A percentile compares a stretch with the other conserved stretches of the same genome.
These are phyloP conservation scores for Xylariaceae sp. DNA, from an alignment of 2,329 filamentous ascomycete genomes.

Conservation along the genomic window DNA sequence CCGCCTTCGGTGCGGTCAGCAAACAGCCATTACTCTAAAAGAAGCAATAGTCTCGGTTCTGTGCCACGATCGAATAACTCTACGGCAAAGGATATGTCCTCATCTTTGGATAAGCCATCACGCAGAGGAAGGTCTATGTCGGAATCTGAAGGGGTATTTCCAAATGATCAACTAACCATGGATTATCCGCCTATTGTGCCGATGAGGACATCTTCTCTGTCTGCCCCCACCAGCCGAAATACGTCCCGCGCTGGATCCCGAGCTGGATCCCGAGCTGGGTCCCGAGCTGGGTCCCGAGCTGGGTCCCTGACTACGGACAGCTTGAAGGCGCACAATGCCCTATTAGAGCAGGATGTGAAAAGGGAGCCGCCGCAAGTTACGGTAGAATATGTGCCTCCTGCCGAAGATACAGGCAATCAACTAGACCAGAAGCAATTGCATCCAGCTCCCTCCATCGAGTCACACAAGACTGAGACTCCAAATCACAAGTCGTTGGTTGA, in stretches of 20 bases:
- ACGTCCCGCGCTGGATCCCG: constrained; percentile 40
- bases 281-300: constrained; percentile 39
- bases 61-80: constrained; percentile 50
- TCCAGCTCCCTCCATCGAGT: constrained; percentile 44
- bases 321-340: constrained; percentile 59
- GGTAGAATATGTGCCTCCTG: constrained; percentile 37
- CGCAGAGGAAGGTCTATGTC: constrained; percentile 52
- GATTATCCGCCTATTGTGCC: constrained; percentile 66
- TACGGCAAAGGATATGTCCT: constrained; percentile 49
- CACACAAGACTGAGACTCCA: constrained; percentile 39
- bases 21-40: constrained; percentile 62
- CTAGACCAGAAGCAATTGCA: constrained; percentile 39
- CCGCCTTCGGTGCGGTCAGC: constrained; percentile 65
- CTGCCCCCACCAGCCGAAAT: constrained; percentile 66
- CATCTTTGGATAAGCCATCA: constrained; percentile 50
- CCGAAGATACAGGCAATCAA: constrained; percentile 36
- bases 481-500: constrained; percentile 51
- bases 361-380: constrained; percentile 36
- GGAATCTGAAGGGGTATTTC: constrained; percentile 52
- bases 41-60: constrained; percentile 59
- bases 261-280: constrained; percentile 58
- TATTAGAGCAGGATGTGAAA: constrained; percentile 42
- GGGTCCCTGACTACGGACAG: constrained; percentile 65
- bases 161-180: constrained; percentile 59
- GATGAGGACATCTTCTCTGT: constrained; percentile 63